Evolutionary conservation across 345 rosid species (phyloP).

Genomic region (Balakata baccata): DNA sequence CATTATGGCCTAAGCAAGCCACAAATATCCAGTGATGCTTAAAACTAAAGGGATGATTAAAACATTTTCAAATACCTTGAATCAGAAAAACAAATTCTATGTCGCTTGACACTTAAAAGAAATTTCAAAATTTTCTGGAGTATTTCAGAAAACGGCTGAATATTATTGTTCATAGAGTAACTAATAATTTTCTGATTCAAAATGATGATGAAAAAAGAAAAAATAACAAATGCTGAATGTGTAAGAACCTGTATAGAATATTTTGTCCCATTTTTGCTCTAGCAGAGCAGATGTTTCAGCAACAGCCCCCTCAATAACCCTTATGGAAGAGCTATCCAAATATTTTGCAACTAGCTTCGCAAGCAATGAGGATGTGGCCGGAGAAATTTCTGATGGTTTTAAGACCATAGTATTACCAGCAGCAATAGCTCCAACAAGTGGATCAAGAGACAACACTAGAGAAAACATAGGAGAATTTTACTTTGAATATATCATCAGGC

Average conservation of each 20-base stretch:
- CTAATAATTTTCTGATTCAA: background rate
- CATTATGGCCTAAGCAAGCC: too few species aligned
- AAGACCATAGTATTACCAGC: slow-evolving; percentile 87
- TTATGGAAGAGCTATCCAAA: slow-evolving; percentile 63
- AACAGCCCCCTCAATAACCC: slow-evolving; percentile 82
- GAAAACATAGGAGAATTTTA: slow-evolving; percentile 16
- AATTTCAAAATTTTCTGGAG: too few species aligned
- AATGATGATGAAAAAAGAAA: background rate
- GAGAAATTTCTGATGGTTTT: slow-evolving; percentile 92
- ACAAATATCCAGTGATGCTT: too few species aligned
- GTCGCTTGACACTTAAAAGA: too few species aligned
- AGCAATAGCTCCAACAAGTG: slow-evolving; percentile 88
- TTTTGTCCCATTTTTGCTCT: slow-evolving; percentile 98
- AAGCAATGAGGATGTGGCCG: slow-evolving; percentile 68
- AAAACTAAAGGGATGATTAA: too few species aligned
- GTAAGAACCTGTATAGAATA: slow-evolving; percentile 80
- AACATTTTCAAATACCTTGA: too few species aligned
- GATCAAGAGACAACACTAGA: slow-evolving; percentile 85
- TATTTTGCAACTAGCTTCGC: slow-evolving; percentile 58
- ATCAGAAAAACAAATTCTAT: too few species aligned
- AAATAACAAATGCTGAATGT: background rate
- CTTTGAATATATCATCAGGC: background rate
- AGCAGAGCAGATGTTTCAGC: slow-evolving; percentile 68
- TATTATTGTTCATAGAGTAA: background rate
- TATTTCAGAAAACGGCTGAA: too few species aligned